Conservation (phyloP, 1,139 yeast genomes). For the Debaryomyces sp. region DNA sequence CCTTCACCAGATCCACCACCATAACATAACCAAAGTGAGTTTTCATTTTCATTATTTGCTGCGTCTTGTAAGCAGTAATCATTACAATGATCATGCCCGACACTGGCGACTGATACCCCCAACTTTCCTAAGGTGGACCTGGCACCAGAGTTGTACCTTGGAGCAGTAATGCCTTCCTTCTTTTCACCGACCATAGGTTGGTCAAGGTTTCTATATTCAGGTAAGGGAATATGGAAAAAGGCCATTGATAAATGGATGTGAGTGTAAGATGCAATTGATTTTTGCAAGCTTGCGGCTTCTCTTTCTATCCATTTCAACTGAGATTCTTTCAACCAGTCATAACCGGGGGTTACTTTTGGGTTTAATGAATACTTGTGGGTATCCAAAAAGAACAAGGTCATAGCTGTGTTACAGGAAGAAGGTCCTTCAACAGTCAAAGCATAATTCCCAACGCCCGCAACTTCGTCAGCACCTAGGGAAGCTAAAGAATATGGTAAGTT, state of each 20-base stretch:
- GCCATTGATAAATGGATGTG: conserved; percentile 72
- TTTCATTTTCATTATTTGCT: conserved; percentile 27
- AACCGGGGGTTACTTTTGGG: conserved; percentile 72
- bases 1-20: conserved; percentile 96
- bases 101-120: conserved; percentile 73
- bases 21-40: conserved; percentile 80
- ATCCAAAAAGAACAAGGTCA: conserved; percentile 76
- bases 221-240: conserved; percentile 90
- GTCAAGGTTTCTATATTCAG: conserved; percentile 66
- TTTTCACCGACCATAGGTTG: conserved; percentile 58
- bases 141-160: conserved; percentile 68
- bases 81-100: conserved; percentile 95
- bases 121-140: conserved; percentile 56
- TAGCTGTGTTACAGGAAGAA: conserved; percentile 44
- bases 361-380: conserved; percentile 72
- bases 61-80: conserved; percentile 75
- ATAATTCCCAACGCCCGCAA: conserved; percentile 84
- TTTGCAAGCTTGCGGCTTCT: conserved; percentile 35
- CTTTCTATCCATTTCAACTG: conserved; percentile 65
- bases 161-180: conserved; percentile 79
- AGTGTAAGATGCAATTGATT: conserved; percentile 36
- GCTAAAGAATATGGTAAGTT: conserved; percentile 70
- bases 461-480: conserved; percentile 60
- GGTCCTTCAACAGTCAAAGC: conserved; percentile 52
- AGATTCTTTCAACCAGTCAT: conserved; percentile 80